A percentile compares a stretch with the other conserved stretches of the same genome.
These are phyloP conservation scores for Tolypocladium ophioglossoides DNA, from an alignment of 2,329 filamentous ascomycete species.

Conservation along the genomic window DNA sequence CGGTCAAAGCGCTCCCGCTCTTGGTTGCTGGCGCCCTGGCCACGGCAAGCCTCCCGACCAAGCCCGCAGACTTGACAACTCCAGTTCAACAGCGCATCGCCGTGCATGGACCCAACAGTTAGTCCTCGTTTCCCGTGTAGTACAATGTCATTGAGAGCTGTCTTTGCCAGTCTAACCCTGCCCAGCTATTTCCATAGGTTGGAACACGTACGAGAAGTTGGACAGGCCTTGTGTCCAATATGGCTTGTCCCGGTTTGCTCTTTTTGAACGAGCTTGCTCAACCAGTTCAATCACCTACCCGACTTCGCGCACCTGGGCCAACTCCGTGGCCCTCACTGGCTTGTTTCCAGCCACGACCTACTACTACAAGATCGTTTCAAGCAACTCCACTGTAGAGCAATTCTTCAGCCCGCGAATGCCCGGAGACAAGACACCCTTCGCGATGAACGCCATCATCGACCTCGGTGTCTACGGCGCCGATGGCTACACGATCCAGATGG, in stretches of 20 bases:
- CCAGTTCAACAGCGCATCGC: constrained; percentile 43
- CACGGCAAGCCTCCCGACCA: constrained; percentile 29
- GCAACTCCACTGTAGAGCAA: constrained; percentile 40
- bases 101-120: constrained; percentile 36
- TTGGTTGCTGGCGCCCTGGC: constrained; percentile 1
- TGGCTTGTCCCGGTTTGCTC: constrained; percentile 28
- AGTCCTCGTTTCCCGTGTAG: constrained; percentile 6
- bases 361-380: constrained; percentile 48
- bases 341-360: constrained; percentile 44
- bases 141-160: not conserved
- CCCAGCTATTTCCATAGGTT: constrained; percentile 40
- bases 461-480: constrained; percentile 34
- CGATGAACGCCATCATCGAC: constrained; percentile 38
- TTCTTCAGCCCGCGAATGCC: constrained; percentile 43
- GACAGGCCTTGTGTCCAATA: constrained; percentile 38
- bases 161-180: not conserved
- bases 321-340: constrained; percentile 33
- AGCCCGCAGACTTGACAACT: constrained; percentile 38
- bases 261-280: constrained; percentile 33
- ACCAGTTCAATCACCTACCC: constrained; percentile 36
- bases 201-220: constrained; percentile 44
- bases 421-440: constrained; percentile 44
- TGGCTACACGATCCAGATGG: constrained; percentile 21
- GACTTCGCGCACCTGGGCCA: constrained; percentile 42
- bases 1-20: not conserved